Evolutionary conservation across 2,329 filamentous ascomycete species (phyloP), one percentile per base, ranked within the genome.

Genomic region (Fusarium camptoceras): DNA sequence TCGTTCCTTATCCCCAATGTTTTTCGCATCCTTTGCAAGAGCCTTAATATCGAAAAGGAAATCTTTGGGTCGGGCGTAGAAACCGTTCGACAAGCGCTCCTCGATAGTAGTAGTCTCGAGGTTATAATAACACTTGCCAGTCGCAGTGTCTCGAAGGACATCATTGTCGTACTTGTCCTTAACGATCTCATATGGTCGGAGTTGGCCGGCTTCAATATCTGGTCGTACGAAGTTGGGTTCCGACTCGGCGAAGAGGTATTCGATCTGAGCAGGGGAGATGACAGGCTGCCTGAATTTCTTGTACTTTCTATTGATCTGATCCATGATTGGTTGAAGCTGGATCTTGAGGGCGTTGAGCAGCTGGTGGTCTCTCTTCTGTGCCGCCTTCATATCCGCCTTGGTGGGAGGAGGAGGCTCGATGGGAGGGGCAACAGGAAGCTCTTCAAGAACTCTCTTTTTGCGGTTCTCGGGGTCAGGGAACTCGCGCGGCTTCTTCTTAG

Each of bases 21-120:
- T 90, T 77, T 90, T 92, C 14, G 94, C 91, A 81, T 99, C 96
- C 78, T 93, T 95, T 24, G 91, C 91, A 8, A 99, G 83, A 37
- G 91, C 88, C 77, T 91, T 93, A 75, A 98, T 93, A 77, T 99
- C 96, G 42, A 90, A 90, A 53, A 97, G 81, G 77, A 98, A 99
- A 77, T 98, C 95, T 74, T 91, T 91, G 0, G 94, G 93, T 14
- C 94, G 89, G 73, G 94, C 93, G 80, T 99, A 99, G 81, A 94
- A 99, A 8, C 96, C 96, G 78, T 99, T 98, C 7, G 94, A 97
- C 34, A 99, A 84, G n/a, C 96, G 91, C 78, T 97, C 94, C 82
- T 99, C 96, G 55, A 99, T 98, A 2, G 92, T 95, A 6, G 91
- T 91, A 14, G 95, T 92, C 76, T 98, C 94, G 47, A 99, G 84